Evolutionary conservation across 371 early-diverging fungal species (phyloP).

Genomic region (Saksenaea vasiformis): DNA sequence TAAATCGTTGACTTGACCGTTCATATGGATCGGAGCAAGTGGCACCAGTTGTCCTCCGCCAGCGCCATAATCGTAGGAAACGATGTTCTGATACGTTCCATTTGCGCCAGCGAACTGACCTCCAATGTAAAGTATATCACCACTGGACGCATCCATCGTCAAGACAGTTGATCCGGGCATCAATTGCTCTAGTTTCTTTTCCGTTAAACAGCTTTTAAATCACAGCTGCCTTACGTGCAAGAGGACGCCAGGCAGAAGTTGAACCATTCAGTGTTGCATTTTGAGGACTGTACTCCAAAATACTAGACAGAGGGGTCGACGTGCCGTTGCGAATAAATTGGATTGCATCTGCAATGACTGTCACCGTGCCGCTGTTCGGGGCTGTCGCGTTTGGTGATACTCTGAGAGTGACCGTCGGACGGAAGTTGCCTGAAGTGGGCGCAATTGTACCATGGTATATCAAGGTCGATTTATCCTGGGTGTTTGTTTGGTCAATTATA

Average conservation of each 20-base stretch:
- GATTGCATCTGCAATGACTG: slow-evolving; percentile 35
- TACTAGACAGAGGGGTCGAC: slow-evolving; percentile 26
- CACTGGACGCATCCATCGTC: slow-evolving; percentile 28
- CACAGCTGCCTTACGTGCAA: slow-evolving; percentile 20
- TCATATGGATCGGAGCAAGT: slow-evolving; percentile 21
- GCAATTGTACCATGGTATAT: slow-evolving; percentile 54
- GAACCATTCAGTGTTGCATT: slow-evolving; percentile 28
- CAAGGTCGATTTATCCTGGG: slow-evolving; percentile 39
- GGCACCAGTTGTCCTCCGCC: slow-evolving; percentile 16
- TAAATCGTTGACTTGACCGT: slow-evolving; percentile 27
- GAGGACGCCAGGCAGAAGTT: slow-evolving; percentile 31
- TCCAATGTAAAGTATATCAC: slow-evolving; percentile 35
- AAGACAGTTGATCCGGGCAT: slow-evolving; percentile 25
- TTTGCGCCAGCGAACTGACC: slow-evolving; percentile 33
- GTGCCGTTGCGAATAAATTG: slow-evolving; percentile 38
- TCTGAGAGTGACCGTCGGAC: slow-evolving; percentile 29
- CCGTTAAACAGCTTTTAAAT: background rate
- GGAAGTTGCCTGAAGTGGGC: slow-evolving; percentile 27
- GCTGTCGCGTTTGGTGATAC: slow-evolving; percentile 24
- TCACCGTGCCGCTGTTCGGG: slow-evolving; percentile 18
- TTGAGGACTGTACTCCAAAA: slow-evolving; percentile 37
- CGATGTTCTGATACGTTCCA: slow-evolving; percentile 26
- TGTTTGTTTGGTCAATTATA: slow-evolving; percentile 48
- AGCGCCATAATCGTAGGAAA: slow-evolving; percentile 31
- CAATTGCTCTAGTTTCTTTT: slow-evolving; percentile 31